phyloP scores from a whole-genome alignment of 148 eudicot genomes.

The Heliosperma pusillum region DNA sequence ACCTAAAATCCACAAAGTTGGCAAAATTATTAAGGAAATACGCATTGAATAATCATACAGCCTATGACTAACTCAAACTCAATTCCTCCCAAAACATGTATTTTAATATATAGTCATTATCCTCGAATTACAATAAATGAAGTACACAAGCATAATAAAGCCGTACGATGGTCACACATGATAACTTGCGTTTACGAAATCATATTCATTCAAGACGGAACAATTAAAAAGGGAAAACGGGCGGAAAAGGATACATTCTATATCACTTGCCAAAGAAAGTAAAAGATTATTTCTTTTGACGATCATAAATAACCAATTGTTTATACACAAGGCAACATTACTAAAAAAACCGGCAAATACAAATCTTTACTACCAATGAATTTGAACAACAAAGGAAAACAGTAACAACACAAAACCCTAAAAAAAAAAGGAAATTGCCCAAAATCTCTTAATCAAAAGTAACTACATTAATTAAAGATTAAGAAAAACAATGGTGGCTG shows the following conservation, averaged over 20 bases:
- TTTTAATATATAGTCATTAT: too few species aligned
- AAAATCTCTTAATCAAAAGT: background rate
- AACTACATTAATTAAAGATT: too few species aligned
- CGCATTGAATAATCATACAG: background rate
- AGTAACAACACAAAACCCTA: background rate
- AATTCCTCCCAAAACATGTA: background rate
- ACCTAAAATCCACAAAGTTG: constrained; percentile 14
- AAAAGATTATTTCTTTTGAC: constrained; percentile 21
- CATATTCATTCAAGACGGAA: constrained; percentile 5
- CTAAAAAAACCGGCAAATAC: background rate
- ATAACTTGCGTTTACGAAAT: background rate
- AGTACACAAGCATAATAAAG: too few species aligned
- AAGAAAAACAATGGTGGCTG: background rate
- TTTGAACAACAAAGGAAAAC: constrained; percentile 13
- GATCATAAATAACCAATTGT: constrained; percentile 4
- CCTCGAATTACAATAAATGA: too few species aligned
- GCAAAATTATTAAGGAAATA: background rate
- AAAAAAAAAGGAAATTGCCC: background rate
- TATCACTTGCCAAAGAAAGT: background rate
- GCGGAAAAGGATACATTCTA: constrained; percentile 14
- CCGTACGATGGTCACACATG: too few species aligned
- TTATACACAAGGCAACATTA: background rate
- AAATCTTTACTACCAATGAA: constrained; percentile 9
- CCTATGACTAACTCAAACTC: background rate
- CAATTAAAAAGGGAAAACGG: constrained; percentile 10